Base-by-base conservation (phyloP, 2,329 filamentous ascomycete genomes). In the Alternaria novae-zelandiae region DNA sequence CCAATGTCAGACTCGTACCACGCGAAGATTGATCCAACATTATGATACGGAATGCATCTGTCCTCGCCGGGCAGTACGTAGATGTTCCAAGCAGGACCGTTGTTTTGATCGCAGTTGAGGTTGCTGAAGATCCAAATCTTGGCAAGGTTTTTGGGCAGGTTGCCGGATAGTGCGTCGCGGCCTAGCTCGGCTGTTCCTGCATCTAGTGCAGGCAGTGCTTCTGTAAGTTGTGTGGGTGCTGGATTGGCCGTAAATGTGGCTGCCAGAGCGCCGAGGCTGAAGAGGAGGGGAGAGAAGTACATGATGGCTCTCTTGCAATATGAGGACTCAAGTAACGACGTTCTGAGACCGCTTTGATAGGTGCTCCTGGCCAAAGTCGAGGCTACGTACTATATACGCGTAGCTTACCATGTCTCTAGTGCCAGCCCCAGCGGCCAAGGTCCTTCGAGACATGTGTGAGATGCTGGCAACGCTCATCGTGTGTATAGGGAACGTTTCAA, bases 1-100 rank as follows among this genome's bases (percentile, higher is more conserved):
- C 57, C 47, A 3, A 44, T 28, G 20, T 51, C 49, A 9, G 57
- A 59, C 47, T 59, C 53, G 47, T 53, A 59, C 56, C 56, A 59
- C 6, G 56, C 32, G 20, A 59, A 30, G 9, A 59, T 53, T 1
- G 46, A 53, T 1, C 56, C 56, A 6, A 59, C 47, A 28, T 59
- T 59, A 12, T 25, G 36, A 25, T 28, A 53, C 23, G 32, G 30
- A 11, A 59, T 28, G 13, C 56, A 59, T 9, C 46, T 17, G 30
- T 58, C 32, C 23, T 53, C 12, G n/a, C 47, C 56, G 13, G 56
- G 46, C 12, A 53, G 32, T 13, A 58, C 13, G 21, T 58, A 44
- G 17, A 53, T 21, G 23, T 23, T 59, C 21, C 32, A 59, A 6
- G 56, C 20, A n/a, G 32, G 50, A 17, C 56, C 46, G 36, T 26